These are phyloP conservation scores for Prunus dulcis DNA, from an alignment of 306 rosid genomes.

Conservation along the genomic window DNA sequence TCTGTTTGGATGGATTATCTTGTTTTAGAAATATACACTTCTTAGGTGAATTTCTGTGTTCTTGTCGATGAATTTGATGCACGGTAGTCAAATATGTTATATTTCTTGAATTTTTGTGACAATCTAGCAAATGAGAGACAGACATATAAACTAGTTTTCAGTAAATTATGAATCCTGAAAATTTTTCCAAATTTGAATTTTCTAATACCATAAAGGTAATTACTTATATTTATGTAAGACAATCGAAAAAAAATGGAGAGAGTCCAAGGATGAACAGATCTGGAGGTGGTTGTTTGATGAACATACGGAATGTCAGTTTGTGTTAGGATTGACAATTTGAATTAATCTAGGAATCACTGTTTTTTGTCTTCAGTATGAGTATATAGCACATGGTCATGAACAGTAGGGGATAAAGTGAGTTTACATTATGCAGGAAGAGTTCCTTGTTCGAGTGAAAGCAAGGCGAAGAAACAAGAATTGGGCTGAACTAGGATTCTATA, in stretches of 20 bases:
- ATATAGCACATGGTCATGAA: neutral
- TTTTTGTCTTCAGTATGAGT: neutral
- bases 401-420: neutral
- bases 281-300: neutral
- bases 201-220: neutral
- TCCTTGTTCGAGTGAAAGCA: neutral
- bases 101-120: neutral
- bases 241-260: neutral
- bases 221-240: neutral
- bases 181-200: neutral
- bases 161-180: neutral
- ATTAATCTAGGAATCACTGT: neutral
- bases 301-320: neutral
- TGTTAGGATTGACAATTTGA: neutral
- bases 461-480: neutral
- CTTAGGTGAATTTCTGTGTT: neutral
- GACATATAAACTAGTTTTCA: neutral
- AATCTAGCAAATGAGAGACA: neutral
- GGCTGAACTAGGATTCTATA: neutral
- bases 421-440: neutral
- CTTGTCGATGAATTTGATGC: neutral
- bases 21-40: neutral
- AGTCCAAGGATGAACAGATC: neutral
- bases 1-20: neutral
- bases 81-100: neutral